These are phyloP conservation scores for Corinectria fuckeliana DNA, from an alignment of 2,329 filamentous ascomycete species.

Conservation along the genomic window DNA sequence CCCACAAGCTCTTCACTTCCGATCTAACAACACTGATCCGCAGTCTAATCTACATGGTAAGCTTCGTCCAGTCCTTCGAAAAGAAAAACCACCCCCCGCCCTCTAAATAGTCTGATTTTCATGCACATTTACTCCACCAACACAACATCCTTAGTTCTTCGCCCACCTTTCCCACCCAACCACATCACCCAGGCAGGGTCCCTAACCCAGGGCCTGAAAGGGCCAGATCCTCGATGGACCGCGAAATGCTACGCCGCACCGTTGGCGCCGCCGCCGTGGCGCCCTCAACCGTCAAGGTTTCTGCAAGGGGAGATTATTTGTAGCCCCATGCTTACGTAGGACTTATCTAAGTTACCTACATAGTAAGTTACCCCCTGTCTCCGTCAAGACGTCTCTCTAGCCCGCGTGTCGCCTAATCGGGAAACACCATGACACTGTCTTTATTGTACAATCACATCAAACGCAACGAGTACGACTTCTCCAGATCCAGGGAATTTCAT, in stretches of 20 bases:
- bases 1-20: not conserved
- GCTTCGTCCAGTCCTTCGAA: not conserved
- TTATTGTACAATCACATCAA: not conserved
- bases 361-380: not conserved
- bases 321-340: not conserved
- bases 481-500: conserved; percentile 7
- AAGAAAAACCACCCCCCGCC: no score
- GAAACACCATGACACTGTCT: not conserved
- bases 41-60: no score
- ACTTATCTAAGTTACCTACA: no score
- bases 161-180: not conserved
- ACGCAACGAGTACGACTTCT: not conserved
- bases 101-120: not conserved
- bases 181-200: not conserved
- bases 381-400: conserved; percentile 20
- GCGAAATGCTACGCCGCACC: conserved; percentile 34
- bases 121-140: not conserved
- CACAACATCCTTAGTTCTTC: not conserved
- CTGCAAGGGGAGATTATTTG: conserved; percentile 38
- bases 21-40: not conserved
- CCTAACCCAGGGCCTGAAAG: not conserved
- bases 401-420: not conserved
- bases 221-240: conserved; percentile 4
- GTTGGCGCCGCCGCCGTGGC: conserved; percentile 36
- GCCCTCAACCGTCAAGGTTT: conserved; percentile 34